Evolutionary conservation across 345 rosid genomes (phyloP).

Genomic region (Bruguiera gymnorhiza): DNA sequence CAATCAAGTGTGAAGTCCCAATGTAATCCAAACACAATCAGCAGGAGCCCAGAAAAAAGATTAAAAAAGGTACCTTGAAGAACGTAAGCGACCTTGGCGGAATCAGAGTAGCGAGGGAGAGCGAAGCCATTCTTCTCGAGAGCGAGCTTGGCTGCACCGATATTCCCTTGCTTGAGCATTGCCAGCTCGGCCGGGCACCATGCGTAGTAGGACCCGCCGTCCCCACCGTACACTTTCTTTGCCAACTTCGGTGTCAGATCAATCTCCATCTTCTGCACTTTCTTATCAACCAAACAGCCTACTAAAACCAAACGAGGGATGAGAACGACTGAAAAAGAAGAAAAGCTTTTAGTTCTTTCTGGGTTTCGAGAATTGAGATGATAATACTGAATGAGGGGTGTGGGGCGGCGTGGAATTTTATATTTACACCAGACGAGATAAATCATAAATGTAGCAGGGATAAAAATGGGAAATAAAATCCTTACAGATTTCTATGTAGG

Average conservation of each 20-base stretch:
- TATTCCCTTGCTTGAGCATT: conserved; percentile 68
- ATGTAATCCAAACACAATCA: too few species aligned
- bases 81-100: conserved; percentile 83
- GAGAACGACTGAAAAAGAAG: too few species aligned
- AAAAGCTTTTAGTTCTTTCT: too few species aligned
- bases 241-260: conserved; percentile 75
- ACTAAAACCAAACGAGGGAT: too few species aligned
- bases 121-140: conserved; percentile 82
- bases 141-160: conserved; percentile 84
- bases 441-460: too few species aligned
- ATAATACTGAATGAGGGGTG: too few species aligned
- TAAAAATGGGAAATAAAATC: too few species aligned
- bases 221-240: conserved; percentile 60
- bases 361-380: too few species aligned
- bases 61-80: conserved; percentile 54
- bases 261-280: conserved; percentile 48
- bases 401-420: too few species aligned
- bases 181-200: conserved; percentile 82
- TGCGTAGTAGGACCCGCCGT: conserved; percentile 73
- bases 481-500: too few species aligned
- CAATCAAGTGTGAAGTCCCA: too few species aligned
- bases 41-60: neutral
- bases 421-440: too few species aligned
- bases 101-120: conserved; percentile 84
- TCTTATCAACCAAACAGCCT: neutral